A percentile compares a stretch with the other conserved stretches of the same genome.
These are phyloP conservation scores for Backusella parvicylindrica DNA, from an alignment of 192 early-diverging fungal genomes.

Conservation along the genomic window DNA sequence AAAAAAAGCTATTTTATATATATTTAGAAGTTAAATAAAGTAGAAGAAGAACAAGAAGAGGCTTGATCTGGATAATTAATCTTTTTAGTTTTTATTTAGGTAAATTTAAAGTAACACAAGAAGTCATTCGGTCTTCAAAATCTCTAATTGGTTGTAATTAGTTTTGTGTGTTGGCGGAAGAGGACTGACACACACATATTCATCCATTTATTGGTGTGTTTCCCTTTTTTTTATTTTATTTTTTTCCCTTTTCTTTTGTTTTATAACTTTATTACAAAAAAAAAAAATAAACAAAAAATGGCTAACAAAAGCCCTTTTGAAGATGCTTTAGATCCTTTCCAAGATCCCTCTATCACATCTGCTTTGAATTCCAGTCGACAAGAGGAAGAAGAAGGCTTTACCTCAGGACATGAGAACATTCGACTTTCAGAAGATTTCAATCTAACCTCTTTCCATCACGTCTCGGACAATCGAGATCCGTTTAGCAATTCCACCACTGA, in stretches of 20 bases:
- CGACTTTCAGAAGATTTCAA: slow-evolving; percentile 16
- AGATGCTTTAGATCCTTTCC: slow-evolving; percentile 36
- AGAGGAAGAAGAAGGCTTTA: slow-evolving; percentile 11
- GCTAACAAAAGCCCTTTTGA: slow-evolving; percentile 25
- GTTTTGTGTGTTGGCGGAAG: not conserved
- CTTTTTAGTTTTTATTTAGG: not conserved
- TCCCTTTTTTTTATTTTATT: not conserved
- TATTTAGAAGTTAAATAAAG: not conserved
- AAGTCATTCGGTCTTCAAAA: not conserved
- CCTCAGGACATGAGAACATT: not conserved
- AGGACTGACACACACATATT: not conserved
- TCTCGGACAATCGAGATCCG: slow-evolving; percentile 18
- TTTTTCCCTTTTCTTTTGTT: not conserved
- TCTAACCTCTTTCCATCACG: slow-evolving; percentile 21
- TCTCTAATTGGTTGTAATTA: not conserved
- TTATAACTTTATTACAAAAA: not conserved
- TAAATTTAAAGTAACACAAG: not conserved
- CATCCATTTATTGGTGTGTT: not conserved
- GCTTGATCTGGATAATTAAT: not conserved
- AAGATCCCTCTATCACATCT: slow-evolving; percentile 38
- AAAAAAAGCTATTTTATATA: not conserved
- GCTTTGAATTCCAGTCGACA: slow-evolving; percentile 26
- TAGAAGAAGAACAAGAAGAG: not conserved
- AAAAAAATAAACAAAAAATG: not conserved
- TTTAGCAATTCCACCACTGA: not conserved